Evolutionary conservation across 176 grass and related monocot species (phyloP).

Genomic region (Carex cristatella): DNA sequence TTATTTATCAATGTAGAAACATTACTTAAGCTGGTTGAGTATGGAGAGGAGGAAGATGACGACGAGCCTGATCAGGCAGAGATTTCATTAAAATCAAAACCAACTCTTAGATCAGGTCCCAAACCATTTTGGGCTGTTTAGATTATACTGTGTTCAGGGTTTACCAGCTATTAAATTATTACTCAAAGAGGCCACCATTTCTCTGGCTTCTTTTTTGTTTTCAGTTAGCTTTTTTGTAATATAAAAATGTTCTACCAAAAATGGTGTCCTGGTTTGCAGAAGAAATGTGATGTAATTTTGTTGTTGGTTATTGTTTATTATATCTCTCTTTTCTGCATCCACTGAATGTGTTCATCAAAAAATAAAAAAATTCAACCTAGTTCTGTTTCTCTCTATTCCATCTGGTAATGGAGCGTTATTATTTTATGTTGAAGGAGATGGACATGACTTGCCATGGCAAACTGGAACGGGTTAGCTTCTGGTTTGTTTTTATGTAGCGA

Average conservation of each 20-base stretch:
- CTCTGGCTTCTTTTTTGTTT: background rate
- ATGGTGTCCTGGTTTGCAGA: background rate
- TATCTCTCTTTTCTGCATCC: background rate
- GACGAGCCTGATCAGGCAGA: constrained; percentile 23
- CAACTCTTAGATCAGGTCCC: constrained; percentile 23
- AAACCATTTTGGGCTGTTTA: constrained; percentile 62
- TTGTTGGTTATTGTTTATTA: background rate
- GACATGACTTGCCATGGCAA: background rate
- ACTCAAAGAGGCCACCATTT: background rate
- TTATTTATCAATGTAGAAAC: constrained; percentile 41
- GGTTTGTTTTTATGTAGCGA: too few species aligned
- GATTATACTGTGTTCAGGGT: background rate
- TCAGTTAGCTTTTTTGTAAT: background rate
- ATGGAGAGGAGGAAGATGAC: constrained; percentile 72
- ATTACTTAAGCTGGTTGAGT: constrained; percentile 81
- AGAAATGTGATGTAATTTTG: background rate
- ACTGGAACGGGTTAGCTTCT: background rate
- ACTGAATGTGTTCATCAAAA: background rate
- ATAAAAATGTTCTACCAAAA: background rate
- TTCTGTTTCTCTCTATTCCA: background rate
- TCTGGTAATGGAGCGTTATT: background rate
- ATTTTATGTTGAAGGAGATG: background rate
- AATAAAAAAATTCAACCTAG: background rate
- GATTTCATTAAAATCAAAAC: constrained; percentile 7
- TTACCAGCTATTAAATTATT: background rate